A percentile compares a stretch with the other conserved stretches of the same genome.
Evolutionary conservation across 2,329 filamentous ascomycete species (phyloP).

Genomic region (Colletotrichum siamense): DNA sequence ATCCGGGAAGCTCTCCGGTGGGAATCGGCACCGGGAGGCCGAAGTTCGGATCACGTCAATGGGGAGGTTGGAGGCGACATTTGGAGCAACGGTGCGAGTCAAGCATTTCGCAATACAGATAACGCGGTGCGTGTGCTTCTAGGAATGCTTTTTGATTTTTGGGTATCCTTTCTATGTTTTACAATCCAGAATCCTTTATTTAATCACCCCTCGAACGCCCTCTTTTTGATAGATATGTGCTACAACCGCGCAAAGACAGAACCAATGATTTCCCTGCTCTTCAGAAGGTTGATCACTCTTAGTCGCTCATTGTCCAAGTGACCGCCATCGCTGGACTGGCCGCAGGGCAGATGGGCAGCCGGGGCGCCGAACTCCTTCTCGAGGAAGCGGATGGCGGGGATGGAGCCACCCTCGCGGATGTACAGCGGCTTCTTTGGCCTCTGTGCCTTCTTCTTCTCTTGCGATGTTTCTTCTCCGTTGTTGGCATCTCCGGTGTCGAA

Average conservation of each 20-base stretch:
- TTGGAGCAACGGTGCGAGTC: not conserved
- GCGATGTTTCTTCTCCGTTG: not conserved
- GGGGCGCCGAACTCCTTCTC: conserved; percentile 94
- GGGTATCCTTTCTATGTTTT: conserved; percentile 14
- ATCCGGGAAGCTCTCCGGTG: conserved; percentile 17
- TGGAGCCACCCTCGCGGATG: conserved; percentile 94
- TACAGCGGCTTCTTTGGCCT: conserved; percentile 75
- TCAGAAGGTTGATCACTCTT: conserved; percentile 84
- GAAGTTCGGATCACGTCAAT: conserved; percentile 20
- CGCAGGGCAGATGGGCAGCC: conserved; percentile 91
- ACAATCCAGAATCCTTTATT: not conserved
- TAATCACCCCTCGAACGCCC: not conserved
- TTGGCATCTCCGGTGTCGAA: conserved; percentile 35
- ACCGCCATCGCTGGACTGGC: conserved; percentile 91
- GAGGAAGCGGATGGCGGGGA: conserved; percentile 90
- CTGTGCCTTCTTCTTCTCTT: conserved; percentile 21
- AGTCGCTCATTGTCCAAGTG: conserved; percentile 97
- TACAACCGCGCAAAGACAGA: conserved; percentile 78
- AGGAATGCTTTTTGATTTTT: not conserved
- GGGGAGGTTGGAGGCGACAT: not conserved
- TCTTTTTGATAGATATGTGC: not conserved
- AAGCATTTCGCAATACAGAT: not conserved
- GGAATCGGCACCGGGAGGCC: conserved; percentile 3
- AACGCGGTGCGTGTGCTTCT: not conserved
- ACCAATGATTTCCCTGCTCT: conserved; percentile 90